Evolutionary conservation across 495 filamentous ascomycete genomes (phyloP), one percentile per base, ranked within the genome.

Genomic region (Oleoguttula mirabilis): DNA sequence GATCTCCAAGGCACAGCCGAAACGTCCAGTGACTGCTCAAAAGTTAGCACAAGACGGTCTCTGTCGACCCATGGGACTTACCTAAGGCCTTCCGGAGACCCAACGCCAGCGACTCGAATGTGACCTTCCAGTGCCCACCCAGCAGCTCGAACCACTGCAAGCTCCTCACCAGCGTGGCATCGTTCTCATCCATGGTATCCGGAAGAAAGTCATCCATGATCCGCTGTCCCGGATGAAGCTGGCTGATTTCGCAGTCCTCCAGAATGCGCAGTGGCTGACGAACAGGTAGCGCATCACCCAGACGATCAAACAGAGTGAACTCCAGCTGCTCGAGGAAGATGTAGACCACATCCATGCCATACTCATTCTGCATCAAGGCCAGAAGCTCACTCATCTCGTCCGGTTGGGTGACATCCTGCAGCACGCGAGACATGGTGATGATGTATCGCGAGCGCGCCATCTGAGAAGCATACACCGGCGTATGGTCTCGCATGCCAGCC

Each of bases 401-500:
- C 10, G 54, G 36, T 32, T 64, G 61, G 12, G 59, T 64, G 36
- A 80, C 60, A 36, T 70, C 65, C 24, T 72, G 69, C 20, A 82
- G 62, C 23, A 77, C 69, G 20, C 72, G 62, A 43, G 68, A 75
- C 5, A 83, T 52, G 12, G 65, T 66, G 33, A 67, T 58, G 45
- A 73, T 67, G 33, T 57, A 49, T 37, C 69, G 60, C 1, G 58
- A 45, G 0, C 58, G 61, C 5, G 72, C 70, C 2, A 98, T 66
- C 50, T 81, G 76, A 20, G 84, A 80, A 27, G 81, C 87, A 61
- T 99, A 99, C 2, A 88, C 66, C 3, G 88, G 88, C 39, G 92
- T 77, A 30, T 88, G 60, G 35, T 85, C 75, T 32, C 79, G 71
- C 34, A 90, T 70, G 8, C 76, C 72, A 22, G 71, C 70, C 25